Base-by-base conservation (phyloP, 257 asterid genomes). In the Plantago major region DNA sequence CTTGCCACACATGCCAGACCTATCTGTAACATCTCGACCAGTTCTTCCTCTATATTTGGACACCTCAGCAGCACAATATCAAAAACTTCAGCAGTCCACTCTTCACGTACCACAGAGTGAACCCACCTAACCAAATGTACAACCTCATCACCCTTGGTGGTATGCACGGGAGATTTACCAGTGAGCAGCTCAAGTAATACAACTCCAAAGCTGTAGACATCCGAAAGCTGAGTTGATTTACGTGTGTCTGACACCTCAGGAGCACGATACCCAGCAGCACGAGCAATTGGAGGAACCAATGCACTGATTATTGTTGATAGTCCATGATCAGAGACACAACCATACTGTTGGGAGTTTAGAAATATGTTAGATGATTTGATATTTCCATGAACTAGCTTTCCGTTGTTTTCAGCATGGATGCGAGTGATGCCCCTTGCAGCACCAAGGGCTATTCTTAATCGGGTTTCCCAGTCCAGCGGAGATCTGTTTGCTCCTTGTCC, bases 71-170 rank as follows among this genome's bases (percentile, higher is more conserved):
- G 81, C 74, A 85, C 87, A 50, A 85, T 65, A 11, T 90, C 96
- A 30, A 90, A 90, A 62, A 90, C 97, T 58, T 90, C 97, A 0
- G 87, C 97, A 0, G 96, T 87, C 97, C 97, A 90, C 67, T 90
- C 97, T 65, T 90, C 96, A 10, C 96, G 75, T 9, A 90, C 97
- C 0, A 90, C 95, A 1, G 96, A 87, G 55, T 87, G 89, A 58
- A 90, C 97, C 97, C 97, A 90, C 37, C 95, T 69, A 1, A 85
- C 95, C 61, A 90, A 58, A 59, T 85, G 87, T 62, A 90, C 63
- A 37, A 82, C 54, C 80, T 87, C 97, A 19, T 87, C 94, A 9
- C 94, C 89, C 0, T 75, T 67, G 2, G 80, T 79, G 12, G 95
- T 73, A 51, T 88, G 96, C 66, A 88, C 74, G 0, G 98, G 87